Percentiles rank a stretch among this genome's conserved stretches.
Evolutionary conservation across 2,329 filamentous ascomycete species (phyloP).

Genomic region (Aureobasidium sp.): DNA sequence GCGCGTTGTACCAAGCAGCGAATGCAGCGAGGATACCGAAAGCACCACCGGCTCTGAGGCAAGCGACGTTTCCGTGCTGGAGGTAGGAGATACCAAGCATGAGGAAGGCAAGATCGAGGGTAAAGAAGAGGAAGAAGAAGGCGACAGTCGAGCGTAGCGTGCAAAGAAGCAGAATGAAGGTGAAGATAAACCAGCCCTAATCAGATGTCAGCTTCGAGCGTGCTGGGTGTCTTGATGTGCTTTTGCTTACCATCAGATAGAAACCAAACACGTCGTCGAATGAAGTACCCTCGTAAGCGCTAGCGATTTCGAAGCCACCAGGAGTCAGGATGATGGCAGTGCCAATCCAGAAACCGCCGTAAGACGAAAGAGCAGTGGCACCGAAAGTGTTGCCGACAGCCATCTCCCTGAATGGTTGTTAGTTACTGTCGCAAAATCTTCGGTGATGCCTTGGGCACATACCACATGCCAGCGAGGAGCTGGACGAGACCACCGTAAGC

Average conservation of each 20-base stretch:
- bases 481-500: conserved; percentile 44
- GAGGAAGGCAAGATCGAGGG: conserved; percentile 50
- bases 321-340: conserved; percentile 51
- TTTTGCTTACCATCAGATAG: conserved; percentile 41
- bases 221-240: not conserved
- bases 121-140: conserved; percentile 50
- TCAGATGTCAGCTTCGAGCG: not conserved
- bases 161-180: conserved; percentile 43
- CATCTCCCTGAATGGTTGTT: conserved; percentile 35
- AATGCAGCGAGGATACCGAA: conserved; percentile 47
- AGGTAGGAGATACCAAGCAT: conserved; percentile 48
- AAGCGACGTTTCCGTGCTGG: conserved; percentile 28
- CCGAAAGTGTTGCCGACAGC: conserved; percentile 55
- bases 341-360: conserved; percentile 54
- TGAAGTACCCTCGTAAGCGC: conserved; percentile 30
- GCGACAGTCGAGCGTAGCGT: conserved; percentile 50
- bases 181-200: conserved; percentile 50
- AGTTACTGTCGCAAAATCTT: not conserved
- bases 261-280: conserved; percentile 48
- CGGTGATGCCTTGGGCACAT: conserved; percentile 22
- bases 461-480: conserved; percentile 47
- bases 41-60: conserved; percentile 44
- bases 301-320: conserved; percentile 41
- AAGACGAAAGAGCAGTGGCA: conserved; percentile 52
- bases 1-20: conserved; percentile 46